Conservation (phyloP, 2,329 filamentous ascomycete species). For the Penicillium brasilianum region DNA sequence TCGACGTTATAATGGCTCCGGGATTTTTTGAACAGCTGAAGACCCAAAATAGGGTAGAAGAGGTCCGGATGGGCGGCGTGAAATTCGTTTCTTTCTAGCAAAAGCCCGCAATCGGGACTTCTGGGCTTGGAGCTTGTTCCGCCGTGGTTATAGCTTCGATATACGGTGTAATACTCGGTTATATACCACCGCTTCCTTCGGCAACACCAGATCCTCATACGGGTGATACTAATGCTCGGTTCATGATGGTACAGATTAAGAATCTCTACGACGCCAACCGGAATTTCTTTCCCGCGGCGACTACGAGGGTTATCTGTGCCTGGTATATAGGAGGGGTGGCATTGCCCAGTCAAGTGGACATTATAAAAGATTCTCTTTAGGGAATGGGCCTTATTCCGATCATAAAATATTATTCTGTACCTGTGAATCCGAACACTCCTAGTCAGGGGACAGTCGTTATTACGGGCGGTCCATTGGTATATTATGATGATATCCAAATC, state of each 20-base stretch:
- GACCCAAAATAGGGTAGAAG: too few relatives aligned
- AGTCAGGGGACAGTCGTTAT: slow-evolving; percentile 6
- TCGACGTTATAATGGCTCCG: too few relatives aligned
- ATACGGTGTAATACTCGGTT: background rate
- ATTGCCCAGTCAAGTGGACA: slow-evolving; percentile 7
- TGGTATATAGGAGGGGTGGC: background rate
- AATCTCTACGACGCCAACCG: background rate
- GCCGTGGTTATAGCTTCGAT: too few relatives aligned
- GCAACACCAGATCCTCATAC: background rate
- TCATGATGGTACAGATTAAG: background rate
- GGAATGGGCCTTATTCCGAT: slow-evolving; percentile 7
- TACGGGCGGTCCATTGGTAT: background rate
- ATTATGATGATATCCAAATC: slow-evolving; percentile 3
- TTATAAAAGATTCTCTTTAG: background rate
- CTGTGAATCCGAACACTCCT: slow-evolving; percentile 1
- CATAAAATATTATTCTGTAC: slow-evolving; percentile 6
- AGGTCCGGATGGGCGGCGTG: too few relatives aligned
- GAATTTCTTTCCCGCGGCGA: background rate
- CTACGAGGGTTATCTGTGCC: background rate
- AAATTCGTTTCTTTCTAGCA: too few relatives aligned
- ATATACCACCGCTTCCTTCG: slow-evolving; percentile 8
- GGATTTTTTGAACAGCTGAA: too few relatives aligned
- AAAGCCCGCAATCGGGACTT: too few relatives aligned
- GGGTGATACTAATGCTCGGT: slow-evolving; percentile 3
- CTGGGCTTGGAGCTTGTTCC: too few relatives aligned